These are phyloP conservation scores for Dipteronia sinensis DNA, from an alignment of 345 rosid species.

Conservation along the genomic window DNA sequence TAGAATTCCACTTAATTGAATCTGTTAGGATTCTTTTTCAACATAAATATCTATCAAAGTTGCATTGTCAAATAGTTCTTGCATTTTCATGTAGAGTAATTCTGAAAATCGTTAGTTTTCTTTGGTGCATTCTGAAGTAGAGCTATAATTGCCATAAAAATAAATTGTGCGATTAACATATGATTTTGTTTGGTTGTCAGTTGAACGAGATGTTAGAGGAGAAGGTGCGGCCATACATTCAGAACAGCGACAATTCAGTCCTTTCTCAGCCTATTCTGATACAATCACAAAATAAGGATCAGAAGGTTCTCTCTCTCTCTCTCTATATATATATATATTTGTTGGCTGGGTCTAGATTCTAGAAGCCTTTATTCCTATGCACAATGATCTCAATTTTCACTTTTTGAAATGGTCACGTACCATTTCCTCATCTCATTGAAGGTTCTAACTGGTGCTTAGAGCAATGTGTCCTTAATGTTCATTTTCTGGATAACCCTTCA, in stretches of 20 bases:
- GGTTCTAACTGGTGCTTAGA: not conserved
- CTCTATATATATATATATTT: not conserved
- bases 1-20: too few relatives aligned
- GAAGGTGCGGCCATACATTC: constrained; percentile 73
- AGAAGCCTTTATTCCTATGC: not conserved
- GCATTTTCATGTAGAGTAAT: not conserved
- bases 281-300: constrained; percentile 47
- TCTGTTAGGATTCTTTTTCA: too few relatives aligned
- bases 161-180: not conserved
- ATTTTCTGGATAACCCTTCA: not conserved
- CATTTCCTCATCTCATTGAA: not conserved
- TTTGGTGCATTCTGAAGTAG: not conserved
- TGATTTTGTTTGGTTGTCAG: constrained; percentile 37
- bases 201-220: constrained; percentile 81
- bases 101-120: not conserved
- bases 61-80: not conserved
- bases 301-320: constrained; percentile 35
- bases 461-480: not conserved
- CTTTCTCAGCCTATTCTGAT: constrained; percentile 68
- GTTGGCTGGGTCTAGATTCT: not conserved
- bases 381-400: not conserved
- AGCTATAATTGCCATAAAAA: not conserved
- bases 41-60: not conserved
- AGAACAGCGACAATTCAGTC: constrained; percentile 45
- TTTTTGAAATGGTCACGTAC: not conserved